phyloP scores from a whole-genome alignment of 129 eudicot species.

The Centrapalus pauciflorus region DNA sequence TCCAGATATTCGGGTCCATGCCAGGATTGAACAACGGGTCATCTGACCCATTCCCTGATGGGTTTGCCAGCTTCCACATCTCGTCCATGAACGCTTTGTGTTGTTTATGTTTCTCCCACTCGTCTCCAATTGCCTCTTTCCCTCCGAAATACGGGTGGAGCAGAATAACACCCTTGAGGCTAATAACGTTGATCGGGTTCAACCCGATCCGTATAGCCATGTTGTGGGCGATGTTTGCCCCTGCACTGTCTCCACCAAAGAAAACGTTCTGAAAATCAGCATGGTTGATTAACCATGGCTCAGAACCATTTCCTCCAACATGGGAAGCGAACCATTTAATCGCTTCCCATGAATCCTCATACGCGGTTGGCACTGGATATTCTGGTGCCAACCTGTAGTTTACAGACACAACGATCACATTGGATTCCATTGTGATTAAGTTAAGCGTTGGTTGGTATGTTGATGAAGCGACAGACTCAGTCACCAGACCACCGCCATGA shows the following conservation, averaged over 20 bases:
- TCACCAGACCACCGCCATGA: constrained; percentile 43
- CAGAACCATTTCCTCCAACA: constrained; percentile 19
- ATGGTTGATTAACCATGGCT: constrained; percentile 31
- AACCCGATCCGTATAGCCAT: constrained; percentile 33
- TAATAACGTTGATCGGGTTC: neutral
- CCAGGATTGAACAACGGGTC: constrained; percentile 7
- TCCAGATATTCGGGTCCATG: neutral
- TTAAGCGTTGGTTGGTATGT: constrained; percentile 32
- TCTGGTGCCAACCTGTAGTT: constrained; percentile 47
- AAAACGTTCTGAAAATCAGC: constrained; percentile 37
- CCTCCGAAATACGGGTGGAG: constrained; percentile 43
- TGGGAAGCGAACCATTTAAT: constrained; percentile 42
- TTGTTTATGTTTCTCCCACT: neutral
- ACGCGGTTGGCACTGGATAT: constrained; percentile 26
- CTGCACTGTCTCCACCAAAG: constrained; percentile 49
- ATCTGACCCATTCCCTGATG: neutral
- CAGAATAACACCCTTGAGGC: constrained; percentile 28
- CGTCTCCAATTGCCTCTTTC: constrained; percentile 18
- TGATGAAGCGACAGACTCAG: constrained; percentile 25
- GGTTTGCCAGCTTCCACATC: neutral
- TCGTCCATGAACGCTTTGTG: neutral
- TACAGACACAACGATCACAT: constrained; percentile 23
- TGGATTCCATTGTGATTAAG: constrained; percentile 16
- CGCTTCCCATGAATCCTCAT: constrained; percentile 45
- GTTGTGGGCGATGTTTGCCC: constrained; percentile 37